Base-by-base conservation (phyloP, 148 eudicot species). In the Beta vulgaris region DNA sequence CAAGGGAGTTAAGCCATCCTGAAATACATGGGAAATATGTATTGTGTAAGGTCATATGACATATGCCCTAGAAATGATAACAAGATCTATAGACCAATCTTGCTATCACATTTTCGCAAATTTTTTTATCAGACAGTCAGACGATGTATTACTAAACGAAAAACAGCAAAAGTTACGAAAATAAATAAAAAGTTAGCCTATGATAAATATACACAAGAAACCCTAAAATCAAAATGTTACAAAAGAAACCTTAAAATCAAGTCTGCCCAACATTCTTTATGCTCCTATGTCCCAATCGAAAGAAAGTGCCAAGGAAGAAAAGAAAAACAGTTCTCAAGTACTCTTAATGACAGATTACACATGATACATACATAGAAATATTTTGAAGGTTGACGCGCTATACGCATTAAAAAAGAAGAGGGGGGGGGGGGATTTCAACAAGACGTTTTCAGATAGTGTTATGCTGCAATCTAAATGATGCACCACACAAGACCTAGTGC, bases 1-100 rank as follows among this genome's bases (percentile, higher is more conserved):
- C 54, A 94, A 81, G 4, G 96, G 87, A 28, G 91, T 91, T 66
- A 90, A 73, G 70, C 93, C 91, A 71, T 90, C 95, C 98, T 92
- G 88, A 35, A 26, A 63, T 42, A 29, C 51, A 60, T 53, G 28
- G 11, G 44, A 69, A 69, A 59, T 13, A 23, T 36, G 15, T 9
- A 48, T 69, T 18, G 36, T 49, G 70, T 32, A 7, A 54, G 13
- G 61, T 44, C 40, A 60, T 6, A 16, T 13, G 16, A 14, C 18
- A 54, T 46, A 63, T 62, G 39, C 54, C 43, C 40, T 14, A 46
- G 26, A 63, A 36, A 63, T 12, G 23, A 2, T 25, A 28, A 28
- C 34, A 58, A 3, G 32, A 58, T 58, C 62, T 25, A 58, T 13
- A 58, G 16, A 12, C 32, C 11, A 12, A 58, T 55, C 13, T 7